Conservation (phyloP, 2,329 filamentous ascomycete genomes). For the Fusarium camptoceras region DNA sequence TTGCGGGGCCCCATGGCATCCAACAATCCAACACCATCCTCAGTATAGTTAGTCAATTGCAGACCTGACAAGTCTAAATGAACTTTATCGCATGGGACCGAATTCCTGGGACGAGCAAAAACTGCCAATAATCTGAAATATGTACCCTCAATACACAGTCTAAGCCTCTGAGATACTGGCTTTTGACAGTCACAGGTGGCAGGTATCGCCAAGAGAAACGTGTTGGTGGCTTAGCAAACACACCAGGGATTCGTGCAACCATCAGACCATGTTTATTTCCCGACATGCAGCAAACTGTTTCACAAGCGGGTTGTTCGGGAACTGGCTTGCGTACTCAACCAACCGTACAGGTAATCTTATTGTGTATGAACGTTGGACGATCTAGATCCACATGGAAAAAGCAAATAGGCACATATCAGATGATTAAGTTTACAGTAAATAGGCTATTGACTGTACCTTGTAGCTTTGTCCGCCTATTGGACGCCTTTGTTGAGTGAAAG, state of each 20-base stretch:
- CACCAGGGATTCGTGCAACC: not conserved
- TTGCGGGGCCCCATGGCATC: conserved; percentile 27
- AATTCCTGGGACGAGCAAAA: not conserved
- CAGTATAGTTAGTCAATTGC: not conserved
- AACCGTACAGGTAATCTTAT: not conserved
- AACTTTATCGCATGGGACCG: not conserved
- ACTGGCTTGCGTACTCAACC: not conserved
- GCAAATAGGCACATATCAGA: not conserved
- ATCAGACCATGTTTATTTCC: not conserved
- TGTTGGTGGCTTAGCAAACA: not conserved
- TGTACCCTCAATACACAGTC: not conserved
- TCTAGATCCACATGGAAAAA: not conserved
- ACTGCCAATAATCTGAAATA: not conserved
- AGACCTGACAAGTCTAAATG: not conserved
- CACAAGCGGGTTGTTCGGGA: too few species aligned
- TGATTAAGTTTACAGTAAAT: not conserved
- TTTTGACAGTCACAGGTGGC: not conserved
- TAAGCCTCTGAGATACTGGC: not conserved
- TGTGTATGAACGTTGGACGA: not conserved
- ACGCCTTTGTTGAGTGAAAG: not conserved
- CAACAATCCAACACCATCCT: not conserved
- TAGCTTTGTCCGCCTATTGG: not conserved
- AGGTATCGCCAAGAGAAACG: not conserved
- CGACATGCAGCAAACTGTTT: not conserved
- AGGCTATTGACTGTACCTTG: not conserved